Evolutionary conservation across 2,329 filamentous ascomycete species (phyloP).

Genomic region (Pseudocercospora fijiensis): DNA sequence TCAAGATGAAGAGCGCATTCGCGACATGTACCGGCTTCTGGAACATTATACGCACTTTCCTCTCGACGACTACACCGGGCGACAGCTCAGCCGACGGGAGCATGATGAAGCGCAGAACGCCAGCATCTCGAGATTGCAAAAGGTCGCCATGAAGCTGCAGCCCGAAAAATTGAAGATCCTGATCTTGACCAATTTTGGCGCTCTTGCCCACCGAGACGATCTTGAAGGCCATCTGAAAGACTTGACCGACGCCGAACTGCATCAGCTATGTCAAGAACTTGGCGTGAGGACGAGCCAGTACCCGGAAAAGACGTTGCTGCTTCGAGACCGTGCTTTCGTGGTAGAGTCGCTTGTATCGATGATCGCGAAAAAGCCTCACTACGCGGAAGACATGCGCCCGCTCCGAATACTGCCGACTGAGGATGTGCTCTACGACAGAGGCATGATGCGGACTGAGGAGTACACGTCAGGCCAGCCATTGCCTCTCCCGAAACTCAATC

Average conservation of each 20-base stretch:
- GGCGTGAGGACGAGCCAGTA: constrained; percentile 75
- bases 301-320: constrained; percentile 66
- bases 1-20: constrained; percentile 71
- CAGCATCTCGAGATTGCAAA: constrained; percentile 73
- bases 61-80: constrained; percentile 85
- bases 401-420: constrained; percentile 84
- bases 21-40: constrained; percentile 77
- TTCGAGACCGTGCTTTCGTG: constrained; percentile 62
- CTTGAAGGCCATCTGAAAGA: constrained; percentile 71
- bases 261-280: constrained; percentile 66
- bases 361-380: constrained; percentile 76
- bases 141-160: constrained; percentile 72
- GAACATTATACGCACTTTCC: constrained; percentile 85
- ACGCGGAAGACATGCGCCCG: constrained; percentile 72
- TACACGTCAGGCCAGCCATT: constrained; percentile 87
- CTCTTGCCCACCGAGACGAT: constrained; percentile 77
- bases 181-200: constrained; percentile 86
- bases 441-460: constrained; percentile 74
- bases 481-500: constrained; percentile 87
- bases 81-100: constrained; percentile 68
- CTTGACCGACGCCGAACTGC: constrained; percentile 72
- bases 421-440: constrained; percentile 71
- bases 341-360: constrained; percentile 71
- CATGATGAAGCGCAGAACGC: constrained; percentile 79
- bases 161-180: constrained; percentile 88